Evolutionary conservation across 208 protist species (phyloP), one percentile per base, ranked within the genome.

Genomic region (Strigomonas culicis): DNA sequence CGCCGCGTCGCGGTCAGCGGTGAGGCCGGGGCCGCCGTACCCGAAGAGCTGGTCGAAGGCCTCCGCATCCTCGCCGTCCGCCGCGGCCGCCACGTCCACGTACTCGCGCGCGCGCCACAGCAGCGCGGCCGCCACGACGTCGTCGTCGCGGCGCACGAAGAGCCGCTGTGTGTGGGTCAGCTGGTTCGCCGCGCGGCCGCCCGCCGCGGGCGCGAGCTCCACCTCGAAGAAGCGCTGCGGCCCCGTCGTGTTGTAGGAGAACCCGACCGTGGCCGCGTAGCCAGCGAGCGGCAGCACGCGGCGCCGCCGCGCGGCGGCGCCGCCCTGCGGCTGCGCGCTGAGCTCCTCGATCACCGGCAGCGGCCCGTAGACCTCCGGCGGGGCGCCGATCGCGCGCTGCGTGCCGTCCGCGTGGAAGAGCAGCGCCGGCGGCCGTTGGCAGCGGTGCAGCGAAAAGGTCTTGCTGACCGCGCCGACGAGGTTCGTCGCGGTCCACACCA

Each of bases 371-470:
- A 75, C 43, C 0, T 32, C 25, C 2, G 55, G 36, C 4, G 74
- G 66, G 25, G 70, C 55, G 39, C 65, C 32, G 15, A 58, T 21
- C 17, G 49, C 44, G 41, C 41, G 61, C 59, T 86, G 80, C 27
- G 47, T 47, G 21, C 39, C 68, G 27, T 75, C 68, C 24, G 70
- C 36, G 72, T 91, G 78, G 66, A 93, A 92, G 21, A 84, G 41
- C 41, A 96, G 28, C 24, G 66, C 66, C 0, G 86, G 86, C 51
- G 90, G 86, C 2, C 66, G 70, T 58, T 87, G 79, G 63, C 86
- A 96, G 57, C 90, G 86, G 3, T 82, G 90, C 32, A 96, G 70
- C 7, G 84, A 91, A 72, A 82, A 92, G 0, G 81, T 91, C 63
- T 89, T 88, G 13, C 52, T 64, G 34, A 86, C 83, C 27, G 58